phyloP scores from a whole-genome alignment of 1,284 basidiomycete genomes.

The Gymnopus androsaceus region DNA sequence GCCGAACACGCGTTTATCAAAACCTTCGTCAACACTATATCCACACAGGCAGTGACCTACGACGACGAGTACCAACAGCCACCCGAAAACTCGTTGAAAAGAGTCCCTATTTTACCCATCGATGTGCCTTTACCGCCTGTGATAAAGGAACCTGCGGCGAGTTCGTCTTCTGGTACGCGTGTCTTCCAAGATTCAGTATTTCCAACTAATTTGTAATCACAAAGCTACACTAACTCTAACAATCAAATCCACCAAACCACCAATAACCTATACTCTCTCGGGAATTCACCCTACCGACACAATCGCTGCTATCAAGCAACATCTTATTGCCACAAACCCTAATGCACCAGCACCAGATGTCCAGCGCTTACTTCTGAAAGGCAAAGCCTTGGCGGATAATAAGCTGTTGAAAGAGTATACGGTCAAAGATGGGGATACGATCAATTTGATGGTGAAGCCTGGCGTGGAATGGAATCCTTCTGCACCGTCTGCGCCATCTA shows the following conservation, averaged over 20 bases:
- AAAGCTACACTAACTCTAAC: conserved; percentile 34
- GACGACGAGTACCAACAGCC: conserved; percentile 78
- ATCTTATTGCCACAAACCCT: conserved; percentile 47
- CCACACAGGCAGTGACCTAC: conserved; percentile 70
- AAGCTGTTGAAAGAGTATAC: conserved; percentile 89
- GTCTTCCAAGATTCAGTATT: background rate
- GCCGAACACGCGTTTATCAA: conserved; percentile 77
- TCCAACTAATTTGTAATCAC: conserved; percentile 53
- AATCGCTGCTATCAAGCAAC: conserved; percentile 71
- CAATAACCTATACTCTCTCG: conserved; percentile 71
- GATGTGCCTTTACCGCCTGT: conserved; percentile 14
- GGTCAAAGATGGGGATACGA: conserved; percentile 74
- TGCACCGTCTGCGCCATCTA: conserved; percentile 15
- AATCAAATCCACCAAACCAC: conserved; percentile 88
- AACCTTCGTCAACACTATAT: conserved; percentile 69
- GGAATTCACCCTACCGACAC: conserved; percentile 73
- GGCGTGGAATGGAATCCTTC: conserved; percentile 67
- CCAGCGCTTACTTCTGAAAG: conserved; percentile 87
- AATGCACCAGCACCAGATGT: conserved; percentile 70
- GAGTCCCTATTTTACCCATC: conserved; percentile 73
- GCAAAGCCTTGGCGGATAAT: conserved; percentile 85
- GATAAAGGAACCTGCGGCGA: background rate
- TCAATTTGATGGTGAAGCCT: conserved; percentile 85
- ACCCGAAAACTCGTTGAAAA: conserved; percentile 68
- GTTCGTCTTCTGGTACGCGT: conserved; percentile 9